Percentiles rank a stretch among this genome's conserved stretches.
Evolutionary conservation across 176 grass and related monocot species (phyloP).

Genomic region (Carex cristatella): DNA sequence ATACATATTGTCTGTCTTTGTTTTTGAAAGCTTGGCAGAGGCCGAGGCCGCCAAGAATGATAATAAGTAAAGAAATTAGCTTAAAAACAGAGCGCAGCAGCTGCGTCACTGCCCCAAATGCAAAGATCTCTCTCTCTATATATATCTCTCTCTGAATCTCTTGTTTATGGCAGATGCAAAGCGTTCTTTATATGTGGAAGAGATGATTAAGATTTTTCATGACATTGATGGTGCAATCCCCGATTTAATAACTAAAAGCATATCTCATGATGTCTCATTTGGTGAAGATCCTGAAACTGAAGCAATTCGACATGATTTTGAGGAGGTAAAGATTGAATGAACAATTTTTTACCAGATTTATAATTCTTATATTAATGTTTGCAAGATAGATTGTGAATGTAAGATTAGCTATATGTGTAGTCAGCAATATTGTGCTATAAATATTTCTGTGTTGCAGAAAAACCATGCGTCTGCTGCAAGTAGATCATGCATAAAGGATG

Average conservation of each 20-base stretch:
- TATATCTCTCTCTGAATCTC: not conserved
- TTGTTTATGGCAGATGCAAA: not conserved
- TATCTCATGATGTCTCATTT: not conserved
- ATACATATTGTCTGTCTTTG: no score
- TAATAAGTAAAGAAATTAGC: no score
- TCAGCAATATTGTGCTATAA: not conserved
- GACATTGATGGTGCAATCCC: not conserved
- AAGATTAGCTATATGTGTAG: no score
- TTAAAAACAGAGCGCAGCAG: no score
- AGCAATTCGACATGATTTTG: not conserved
- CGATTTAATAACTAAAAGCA: not conserved
- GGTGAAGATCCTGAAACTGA: not conserved
- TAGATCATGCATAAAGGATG: slow-evolving; percentile 1
- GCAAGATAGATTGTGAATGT: not conserved
- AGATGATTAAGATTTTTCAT: slow-evolving; percentile 5
- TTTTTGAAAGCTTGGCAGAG: no score
- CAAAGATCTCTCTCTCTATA: not conserved
- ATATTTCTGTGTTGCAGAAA: not conserved
- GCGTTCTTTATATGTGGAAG: not conserved
- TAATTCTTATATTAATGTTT: not conserved
- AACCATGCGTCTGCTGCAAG: not conserved
- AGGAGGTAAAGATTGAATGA: not conserved
- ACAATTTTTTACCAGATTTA: not conserved
- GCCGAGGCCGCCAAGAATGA: no score
- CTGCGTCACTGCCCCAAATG: no score